Evolutionary conservation across 352 stramenopile genomes (phyloP).

Genomic region (Globisporangium takayamanum): DNA sequence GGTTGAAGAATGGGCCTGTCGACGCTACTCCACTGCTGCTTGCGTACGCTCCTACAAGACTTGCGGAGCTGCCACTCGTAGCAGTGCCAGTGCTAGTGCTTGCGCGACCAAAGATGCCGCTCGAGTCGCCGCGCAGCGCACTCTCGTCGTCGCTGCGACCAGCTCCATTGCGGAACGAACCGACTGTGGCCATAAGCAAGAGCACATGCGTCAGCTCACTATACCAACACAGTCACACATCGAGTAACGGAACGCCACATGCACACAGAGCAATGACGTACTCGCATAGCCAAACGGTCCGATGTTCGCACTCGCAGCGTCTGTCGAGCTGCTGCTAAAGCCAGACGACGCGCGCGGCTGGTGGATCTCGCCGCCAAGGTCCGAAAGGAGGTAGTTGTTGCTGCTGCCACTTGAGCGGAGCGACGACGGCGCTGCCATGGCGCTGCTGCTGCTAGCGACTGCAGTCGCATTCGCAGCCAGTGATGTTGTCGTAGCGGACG

Average conservation of each 20-base stretch:
- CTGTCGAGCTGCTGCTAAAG: slow-evolving; percentile 12
- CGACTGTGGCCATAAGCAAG: background rate
- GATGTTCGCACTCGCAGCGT: slow-evolving; percentile 9
- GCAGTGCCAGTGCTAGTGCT: background rate
- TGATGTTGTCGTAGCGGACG: background rate
- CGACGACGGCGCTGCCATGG: background rate
- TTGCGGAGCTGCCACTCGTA: background rate
- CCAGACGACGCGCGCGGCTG: slow-evolving; percentile 17
- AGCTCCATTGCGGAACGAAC: slow-evolving; percentile 8
- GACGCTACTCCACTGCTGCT: slow-evolving; percentile 4
- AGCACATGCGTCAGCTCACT: background rate
- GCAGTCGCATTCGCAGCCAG: background rate
- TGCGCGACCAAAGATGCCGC: slow-evolving; percentile 9
- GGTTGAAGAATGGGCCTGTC: slow-evolving; percentile 6
- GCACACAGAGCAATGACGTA: slow-evolving; percentile 7
- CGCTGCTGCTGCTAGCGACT: background rate
- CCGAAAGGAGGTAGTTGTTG: slow-evolving; percentile 34
- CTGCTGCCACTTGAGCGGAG: background rate
- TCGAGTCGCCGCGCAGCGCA: slow-evolving; percentile 1
- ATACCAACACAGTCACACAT: background rate
- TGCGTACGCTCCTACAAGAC: background rate
- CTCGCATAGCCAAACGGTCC: slow-evolving; percentile 31
- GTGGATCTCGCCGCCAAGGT: slow-evolving; percentile 56
- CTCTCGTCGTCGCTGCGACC: slow-evolving; percentile 4
- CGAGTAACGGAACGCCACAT: background rate